These are phyloP conservation scores for Claviceps digitariae DNA, from an alignment of 2,329 filamentous ascomycete genomes.

Conservation along the genomic window DNA sequence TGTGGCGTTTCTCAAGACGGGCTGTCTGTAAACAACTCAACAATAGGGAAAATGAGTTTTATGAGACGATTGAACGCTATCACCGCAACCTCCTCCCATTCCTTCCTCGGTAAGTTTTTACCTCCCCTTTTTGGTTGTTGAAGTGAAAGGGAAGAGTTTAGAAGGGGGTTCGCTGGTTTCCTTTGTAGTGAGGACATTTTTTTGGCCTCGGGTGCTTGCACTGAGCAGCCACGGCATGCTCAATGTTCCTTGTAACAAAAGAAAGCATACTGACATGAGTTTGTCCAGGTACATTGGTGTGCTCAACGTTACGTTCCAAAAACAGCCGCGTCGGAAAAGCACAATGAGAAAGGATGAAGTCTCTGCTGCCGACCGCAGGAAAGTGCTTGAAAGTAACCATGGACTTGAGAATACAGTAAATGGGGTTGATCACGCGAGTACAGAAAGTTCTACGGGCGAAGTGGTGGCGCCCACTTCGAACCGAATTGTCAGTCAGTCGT, in stretches of 20 bases:
- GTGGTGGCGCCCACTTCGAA: slow-evolving; percentile 9
- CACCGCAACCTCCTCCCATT: slow-evolving; percentile 86
- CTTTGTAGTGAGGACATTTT: not conserved
- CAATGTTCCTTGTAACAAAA: not conserved
- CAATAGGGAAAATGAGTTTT: slow-evolving; percentile 97
- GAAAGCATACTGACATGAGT: slow-evolving; percentile 5
- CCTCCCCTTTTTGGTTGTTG: not conserved
- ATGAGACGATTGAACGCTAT: slow-evolving; percentile 84
- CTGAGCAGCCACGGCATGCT: not conserved
- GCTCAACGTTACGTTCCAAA: slow-evolving; percentile 88
- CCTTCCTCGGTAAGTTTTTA: slow-evolving; percentile 56
- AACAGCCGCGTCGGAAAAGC: slow-evolving; percentile 55
- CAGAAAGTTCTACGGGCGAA: slow-evolving; percentile 8
- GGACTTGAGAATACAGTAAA: slow-evolving; percentile 1
- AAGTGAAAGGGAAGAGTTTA: too few species aligned
- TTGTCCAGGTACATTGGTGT: slow-evolving; percentile 78
- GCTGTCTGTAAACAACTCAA: slow-evolving; percentile 98
- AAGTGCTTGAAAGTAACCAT: slow-evolving; percentile 16
- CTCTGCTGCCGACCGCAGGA: slow-evolving; percentile 22
- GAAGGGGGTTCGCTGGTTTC: too few species aligned
- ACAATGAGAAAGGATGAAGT: slow-evolving; percentile 36
- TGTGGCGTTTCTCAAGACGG: slow-evolving; percentile 89
- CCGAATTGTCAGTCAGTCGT: slow-evolving; percentile 57
- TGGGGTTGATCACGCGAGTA: not conserved
- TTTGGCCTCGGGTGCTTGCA: not conserved